A percentile compares a stretch with the other conserved stretches of the same genome.
phyloP scores from a whole-genome alignment of 768 basidiomycete species.

The Holtermannia corniformis region DNA sequence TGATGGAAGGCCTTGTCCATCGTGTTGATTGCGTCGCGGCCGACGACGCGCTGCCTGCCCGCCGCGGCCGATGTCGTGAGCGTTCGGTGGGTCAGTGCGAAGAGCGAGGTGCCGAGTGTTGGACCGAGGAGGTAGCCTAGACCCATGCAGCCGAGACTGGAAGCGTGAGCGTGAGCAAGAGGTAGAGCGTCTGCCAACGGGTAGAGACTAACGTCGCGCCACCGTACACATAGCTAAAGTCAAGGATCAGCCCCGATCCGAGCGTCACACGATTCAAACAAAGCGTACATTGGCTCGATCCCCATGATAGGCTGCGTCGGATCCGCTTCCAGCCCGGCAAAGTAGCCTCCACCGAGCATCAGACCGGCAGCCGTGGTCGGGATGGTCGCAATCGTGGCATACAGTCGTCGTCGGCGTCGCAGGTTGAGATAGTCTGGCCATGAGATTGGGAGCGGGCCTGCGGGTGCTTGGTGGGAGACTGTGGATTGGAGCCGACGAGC shows the following conservation, averaged over 20 bases:
- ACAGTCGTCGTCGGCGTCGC: constrained; percentile 25
- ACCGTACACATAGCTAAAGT: constrained; percentile 28
- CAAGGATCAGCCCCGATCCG: background rate
- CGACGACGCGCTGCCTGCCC: constrained; percentile 5
- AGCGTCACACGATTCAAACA: background rate
- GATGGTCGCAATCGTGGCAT: constrained; percentile 30
- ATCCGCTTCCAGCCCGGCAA: constrained; percentile 36
- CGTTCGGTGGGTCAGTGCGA: constrained; percentile 31
- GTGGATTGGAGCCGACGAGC: too few relatives aligned
- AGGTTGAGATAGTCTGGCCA: constrained; percentile 38
- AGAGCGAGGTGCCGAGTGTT: constrained; percentile 36
- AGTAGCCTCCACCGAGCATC: constrained; percentile 31
- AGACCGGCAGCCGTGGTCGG: constrained; percentile 35
- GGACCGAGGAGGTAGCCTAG: constrained; percentile 40
- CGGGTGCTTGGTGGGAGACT: constrained; percentile 2
- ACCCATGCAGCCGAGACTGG: constrained; percentile 35
- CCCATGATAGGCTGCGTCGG: constrained; percentile 39
- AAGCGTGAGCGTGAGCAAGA: background rate
- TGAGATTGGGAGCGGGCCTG: constrained; percentile 22
- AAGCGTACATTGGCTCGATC: constrained; percentile 36
- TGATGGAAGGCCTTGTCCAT: constrained; percentile 37
- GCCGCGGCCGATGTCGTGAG: constrained; percentile 5
- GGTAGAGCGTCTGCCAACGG: background rate
- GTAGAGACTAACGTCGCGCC: constrained; percentile 35
- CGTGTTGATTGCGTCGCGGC: constrained; percentile 23